A percentile compares a stretch with the other conserved stretches of the same genome.
Evolutionary conservation across 116 monocot species (phyloP).

Genomic region (Phalaenopsis hybrid): DNA sequence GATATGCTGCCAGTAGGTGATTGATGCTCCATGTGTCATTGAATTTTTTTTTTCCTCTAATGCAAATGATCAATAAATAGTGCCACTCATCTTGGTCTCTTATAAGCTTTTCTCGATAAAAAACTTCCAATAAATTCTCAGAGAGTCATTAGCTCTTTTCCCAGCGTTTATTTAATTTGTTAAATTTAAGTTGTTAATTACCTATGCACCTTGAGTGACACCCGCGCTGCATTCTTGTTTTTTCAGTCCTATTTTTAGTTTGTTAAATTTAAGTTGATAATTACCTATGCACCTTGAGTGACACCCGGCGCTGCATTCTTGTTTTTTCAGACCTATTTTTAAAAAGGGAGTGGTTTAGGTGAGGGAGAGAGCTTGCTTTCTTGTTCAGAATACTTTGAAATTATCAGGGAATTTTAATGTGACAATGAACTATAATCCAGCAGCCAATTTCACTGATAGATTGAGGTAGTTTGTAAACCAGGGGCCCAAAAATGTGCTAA

Average conservation of each 20-base stretch:
- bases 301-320: too few relatives aligned
- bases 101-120: neutral
- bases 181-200: neutral
- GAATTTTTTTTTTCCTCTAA: neutral
- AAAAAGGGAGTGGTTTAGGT: neutral
- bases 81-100: neutral
- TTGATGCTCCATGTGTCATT: conserved; percentile 11
- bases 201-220: neutral
- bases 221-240: neutral
- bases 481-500: neutral
- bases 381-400: neutral
- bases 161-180: neutral
- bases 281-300: too few relatives aligned
- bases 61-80: neutral
- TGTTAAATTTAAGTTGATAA: neutral
- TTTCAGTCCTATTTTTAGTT: too few relatives aligned
- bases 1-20: conserved; percentile 97
- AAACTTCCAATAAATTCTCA: neutral
- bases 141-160: neutral
- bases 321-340: neutral
- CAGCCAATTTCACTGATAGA: neutral
- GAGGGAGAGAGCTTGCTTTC: neutral
- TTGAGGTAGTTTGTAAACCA: neutral
- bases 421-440: neutral
- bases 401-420: neutral